Conservation (phyloP, 108 stramenopile species). For the Pseudonitzschia delicatissima region DNA sequence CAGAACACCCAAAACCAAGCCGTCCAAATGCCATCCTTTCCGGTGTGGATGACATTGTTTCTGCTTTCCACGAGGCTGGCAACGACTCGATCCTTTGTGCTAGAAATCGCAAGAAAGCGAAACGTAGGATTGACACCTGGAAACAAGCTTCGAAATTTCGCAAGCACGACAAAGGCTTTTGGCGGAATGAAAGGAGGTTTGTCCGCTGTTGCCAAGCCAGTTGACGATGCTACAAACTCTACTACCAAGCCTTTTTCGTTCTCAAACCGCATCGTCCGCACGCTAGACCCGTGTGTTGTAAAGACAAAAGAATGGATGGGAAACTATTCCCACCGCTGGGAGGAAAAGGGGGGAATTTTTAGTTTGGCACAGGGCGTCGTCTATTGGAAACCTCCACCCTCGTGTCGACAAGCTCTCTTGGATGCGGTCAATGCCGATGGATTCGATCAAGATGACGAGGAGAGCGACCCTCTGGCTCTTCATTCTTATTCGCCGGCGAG, state of each 20-base stretch:
- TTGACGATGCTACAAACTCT: too few species aligned
- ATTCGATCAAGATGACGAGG: slow-evolving; percentile 6
- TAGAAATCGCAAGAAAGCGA: neutral
- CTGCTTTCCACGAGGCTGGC: neutral
- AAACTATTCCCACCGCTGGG: slow-evolving; percentile 56
- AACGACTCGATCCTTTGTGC: neutral
- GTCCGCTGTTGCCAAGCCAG: too few species aligned
- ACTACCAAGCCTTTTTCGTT: too few species aligned
- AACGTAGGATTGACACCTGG: too few species aligned
- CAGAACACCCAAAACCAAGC: too few species aligned
- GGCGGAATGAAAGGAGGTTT: too few species aligned
- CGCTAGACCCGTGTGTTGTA: slow-evolving; percentile 85
- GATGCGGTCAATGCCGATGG: slow-evolving; percentile 5
- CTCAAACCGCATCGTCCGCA: slow-evolving; percentile 10
- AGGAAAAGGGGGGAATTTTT: slow-evolving; percentile 55
- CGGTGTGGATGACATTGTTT: too few species aligned
- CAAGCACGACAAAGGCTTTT: too few species aligned
- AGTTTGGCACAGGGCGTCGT: slow-evolving; percentile 87
- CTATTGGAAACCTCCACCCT: slow-evolving; percentile 70
- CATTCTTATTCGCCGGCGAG: slow-evolving; percentile 84
- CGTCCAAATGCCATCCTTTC: too few species aligned
- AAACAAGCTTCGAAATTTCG: too few species aligned
- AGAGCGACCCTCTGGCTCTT: slow-evolving; percentile 16
- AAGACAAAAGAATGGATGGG: slow-evolving; percentile 72
- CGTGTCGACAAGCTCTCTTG: slow-evolving; percentile 35